Evolutionary conservation across 208 protist genomes (phyloP), one percentile per base, ranked within the genome.

Genomic region (Leptomonas pyrrhocoris): DNA sequence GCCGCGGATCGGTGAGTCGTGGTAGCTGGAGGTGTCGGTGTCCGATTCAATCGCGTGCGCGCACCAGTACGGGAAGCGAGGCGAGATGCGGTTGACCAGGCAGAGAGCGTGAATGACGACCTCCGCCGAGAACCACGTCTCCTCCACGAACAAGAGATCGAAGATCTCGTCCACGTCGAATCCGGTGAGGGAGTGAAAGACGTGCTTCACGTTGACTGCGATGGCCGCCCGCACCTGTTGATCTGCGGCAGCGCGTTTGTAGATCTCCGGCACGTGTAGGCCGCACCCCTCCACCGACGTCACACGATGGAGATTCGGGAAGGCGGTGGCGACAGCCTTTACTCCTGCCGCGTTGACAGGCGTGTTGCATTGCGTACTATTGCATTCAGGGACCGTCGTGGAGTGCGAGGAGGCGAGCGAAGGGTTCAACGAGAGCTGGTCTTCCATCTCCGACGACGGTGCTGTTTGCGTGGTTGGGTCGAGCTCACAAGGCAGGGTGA

Each of bases 81-180:
- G 49, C 23, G 76, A 74, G 16, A 84, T 40, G n/a, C 78, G 73
- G 73, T 87, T 81, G 7, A 78, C 59, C n/a, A 87, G 68, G 46
- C 81, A 87, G 21, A 87, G 43, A 19, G 74, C 46, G 51, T 81
- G 63, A n/a, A 84, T 62, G 27, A 87, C 65, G 7, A 78, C 69
- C 43, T 81, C 81, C 7, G 55, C 38, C 19, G 74, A 42, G 51
- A 81, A 75, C 77, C 81, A 87, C 31, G 19, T 56, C 60, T 75
- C 67, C 18, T 65, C 42, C 38, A 76, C 68, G 38, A 73, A 77
- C 21, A 78, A 66, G 27, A 74, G 23, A 16, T 83, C 74, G 5
- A 87, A 54, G 27, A 87, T 65, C 11, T 81, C 74, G 50, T 87
- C 78, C 16, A 69, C 68, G 34, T 71, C 67, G 61, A 74, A 68